phyloP scores from a whole-genome alignment of 2,329 filamentous ascomycete genomes.

The Fusarium pseudonygamai region DNA sequence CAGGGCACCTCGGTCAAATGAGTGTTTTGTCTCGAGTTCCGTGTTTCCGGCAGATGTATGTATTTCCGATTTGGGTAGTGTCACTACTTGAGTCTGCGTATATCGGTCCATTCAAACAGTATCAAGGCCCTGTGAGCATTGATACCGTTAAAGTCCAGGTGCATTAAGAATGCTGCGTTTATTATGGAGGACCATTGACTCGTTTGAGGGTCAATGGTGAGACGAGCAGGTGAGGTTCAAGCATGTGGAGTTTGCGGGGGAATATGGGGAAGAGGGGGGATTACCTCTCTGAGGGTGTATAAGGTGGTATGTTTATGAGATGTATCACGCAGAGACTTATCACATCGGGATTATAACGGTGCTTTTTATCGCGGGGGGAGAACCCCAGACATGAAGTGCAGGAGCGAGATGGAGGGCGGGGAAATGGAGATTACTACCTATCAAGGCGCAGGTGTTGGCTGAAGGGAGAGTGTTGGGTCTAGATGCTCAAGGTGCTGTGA shows the following conservation, averaged over 20 bases:
- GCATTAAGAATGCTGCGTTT: background rate
- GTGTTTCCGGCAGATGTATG: slow-evolving; percentile 5
- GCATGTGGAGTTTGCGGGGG: slow-evolving; percentile 29
- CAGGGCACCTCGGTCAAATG: background rate
- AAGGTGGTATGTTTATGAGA: slow-evolving; percentile 20
- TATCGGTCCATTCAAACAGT: background rate
- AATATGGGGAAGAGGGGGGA: slow-evolving; percentile 21
- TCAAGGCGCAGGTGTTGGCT: too few relatives aligned
- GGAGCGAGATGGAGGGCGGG: slow-evolving; percentile 8
- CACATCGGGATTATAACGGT: background rate
- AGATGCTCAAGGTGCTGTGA: background rate
- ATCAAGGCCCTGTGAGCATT: background rate
- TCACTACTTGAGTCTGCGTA: background rate
- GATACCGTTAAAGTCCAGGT: background rate
- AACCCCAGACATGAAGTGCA: background rate
- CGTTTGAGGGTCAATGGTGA: slow-evolving; percentile 12
- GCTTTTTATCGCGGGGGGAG: slow-evolving; percentile 2
- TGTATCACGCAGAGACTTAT: slow-evolving; percentile 16
- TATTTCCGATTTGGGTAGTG: slow-evolving; percentile 4
- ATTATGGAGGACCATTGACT: background rate
- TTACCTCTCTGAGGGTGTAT: background rate
- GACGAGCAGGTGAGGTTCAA: slow-evolving; percentile 16
- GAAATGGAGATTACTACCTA: background rate
- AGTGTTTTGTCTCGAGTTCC: background rate
- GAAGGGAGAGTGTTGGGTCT: background rate